phyloP scores from a whole-genome alignment of 495 filamentous ascomycete species.

The Aspergillus coremiiformis region DNA sequence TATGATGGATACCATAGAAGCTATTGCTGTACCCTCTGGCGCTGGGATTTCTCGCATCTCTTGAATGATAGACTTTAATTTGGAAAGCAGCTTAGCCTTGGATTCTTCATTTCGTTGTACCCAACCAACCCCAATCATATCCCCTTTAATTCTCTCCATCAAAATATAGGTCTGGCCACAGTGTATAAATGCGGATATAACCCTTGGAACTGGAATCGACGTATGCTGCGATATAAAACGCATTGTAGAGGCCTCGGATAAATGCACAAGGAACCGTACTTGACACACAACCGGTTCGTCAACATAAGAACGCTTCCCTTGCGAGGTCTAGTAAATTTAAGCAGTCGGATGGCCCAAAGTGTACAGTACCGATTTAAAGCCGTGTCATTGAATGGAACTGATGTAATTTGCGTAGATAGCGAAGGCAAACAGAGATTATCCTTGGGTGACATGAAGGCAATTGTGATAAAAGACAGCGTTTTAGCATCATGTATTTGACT shows the following conservation, averaged over 20 bases:
- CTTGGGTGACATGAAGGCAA: too few relatives aligned
- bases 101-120: conserved; percentile 30
- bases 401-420: too few relatives aligned
- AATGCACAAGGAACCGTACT: conserved; percentile 20
- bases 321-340: too few relatives aligned
- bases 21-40: conserved; percentile 25
- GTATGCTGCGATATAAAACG: conserved; percentile 40
- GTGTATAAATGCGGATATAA: conserved; percentile 44
- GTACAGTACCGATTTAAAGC: too few relatives aligned
- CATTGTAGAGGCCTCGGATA: conserved; percentile 44
- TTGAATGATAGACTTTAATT: conserved; percentile 32
- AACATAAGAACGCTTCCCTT: too few relatives aligned
- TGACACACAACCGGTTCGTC: too few relatives aligned
- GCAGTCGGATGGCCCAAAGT: too few relatives aligned
- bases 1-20: conserved; percentile 43
- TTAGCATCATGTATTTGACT: too few relatives aligned
- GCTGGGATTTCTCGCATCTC: conserved; percentile 36
- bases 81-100: conserved; percentile 34
- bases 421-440: too few relatives aligned
- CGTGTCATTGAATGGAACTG: too few relatives aligned
- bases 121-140: conserved; percentile 30
- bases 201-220: conserved; percentile 44
- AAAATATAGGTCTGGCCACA: conserved; percentile 39
- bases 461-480: too few relatives aligned
- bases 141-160: conserved; percentile 46